These are phyloP conservation scores for Tubosaeta sp. DNA, from an alignment of 768 basidiomycete species.

Conservation along the genomic window DNA sequence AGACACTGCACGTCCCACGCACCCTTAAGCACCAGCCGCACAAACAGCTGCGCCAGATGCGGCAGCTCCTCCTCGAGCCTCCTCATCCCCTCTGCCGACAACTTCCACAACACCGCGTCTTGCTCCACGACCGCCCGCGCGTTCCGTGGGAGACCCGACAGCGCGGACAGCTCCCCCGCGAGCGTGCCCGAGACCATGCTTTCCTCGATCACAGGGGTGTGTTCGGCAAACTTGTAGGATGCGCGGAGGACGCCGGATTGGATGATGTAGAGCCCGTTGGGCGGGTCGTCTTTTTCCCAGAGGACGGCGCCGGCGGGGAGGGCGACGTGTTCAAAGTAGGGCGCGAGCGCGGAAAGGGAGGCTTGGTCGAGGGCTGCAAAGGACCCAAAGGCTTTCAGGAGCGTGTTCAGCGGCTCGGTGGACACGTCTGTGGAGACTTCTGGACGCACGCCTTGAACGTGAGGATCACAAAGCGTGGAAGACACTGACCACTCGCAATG, in stretches of 20 bases:
- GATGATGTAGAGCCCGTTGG: slow-evolving; percentile 87
- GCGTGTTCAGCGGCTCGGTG: slow-evolving; percentile 66
- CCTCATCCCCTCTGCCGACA: slow-evolving; percentile 55
- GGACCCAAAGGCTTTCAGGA: slow-evolving; percentile 76
- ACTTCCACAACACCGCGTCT: slow-evolving; percentile 75
- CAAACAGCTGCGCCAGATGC: slow-evolving; percentile 58
- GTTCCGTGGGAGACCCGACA: slow-evolving; percentile 77
- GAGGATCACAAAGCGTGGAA: not conserved
- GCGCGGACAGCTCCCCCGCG: slow-evolving; percentile 84
- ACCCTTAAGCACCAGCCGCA: slow-evolving; percentile 74
- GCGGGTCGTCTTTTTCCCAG: slow-evolving; percentile 71
- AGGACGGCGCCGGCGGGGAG: slow-evolving; percentile 57
- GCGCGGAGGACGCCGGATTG: slow-evolving; percentile 85
- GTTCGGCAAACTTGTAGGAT: slow-evolving; percentile 71
- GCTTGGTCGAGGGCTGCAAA: slow-evolving; percentile 55
- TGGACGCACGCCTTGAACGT: not conserved
- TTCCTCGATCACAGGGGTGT: slow-evolving; percentile 68
- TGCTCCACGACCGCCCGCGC: slow-evolving; percentile 82
- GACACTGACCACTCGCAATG: slow-evolving; percentile 51
- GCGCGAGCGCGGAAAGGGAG: slow-evolving; percentile 57
- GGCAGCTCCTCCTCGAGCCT: slow-evolving; percentile 67
- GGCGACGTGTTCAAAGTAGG: slow-evolving; percentile 66
- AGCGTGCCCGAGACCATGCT: slow-evolving; percentile 93
- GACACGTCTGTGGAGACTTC: slow-evolving; percentile 32
- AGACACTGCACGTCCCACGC: slow-evolving; percentile 12